Conservation (phyloP, 208 protist genomes). For the Wallacemonas sp. region DNA sequence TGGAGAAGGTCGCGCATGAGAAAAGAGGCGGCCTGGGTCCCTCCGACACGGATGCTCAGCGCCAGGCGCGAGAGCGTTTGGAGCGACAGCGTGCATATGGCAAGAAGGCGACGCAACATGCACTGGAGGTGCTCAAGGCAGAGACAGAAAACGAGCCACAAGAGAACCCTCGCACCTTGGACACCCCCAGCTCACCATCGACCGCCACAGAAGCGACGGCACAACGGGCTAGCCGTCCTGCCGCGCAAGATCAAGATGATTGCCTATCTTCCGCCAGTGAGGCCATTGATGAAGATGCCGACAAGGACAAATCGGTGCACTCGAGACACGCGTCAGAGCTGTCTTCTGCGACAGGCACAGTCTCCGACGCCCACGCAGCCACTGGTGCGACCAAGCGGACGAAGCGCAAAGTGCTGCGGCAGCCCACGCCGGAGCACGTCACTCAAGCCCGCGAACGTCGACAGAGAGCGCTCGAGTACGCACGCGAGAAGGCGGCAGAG, state of each 20-base stretch:
- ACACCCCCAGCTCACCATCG: too few species aligned
- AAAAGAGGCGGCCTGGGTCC: slow-evolving; percentile 55
- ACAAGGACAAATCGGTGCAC: too few species aligned
- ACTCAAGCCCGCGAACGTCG: slow-evolving; percentile 54
- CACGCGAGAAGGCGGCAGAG: slow-evolving; percentile 24
- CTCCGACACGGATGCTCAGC: slow-evolving; percentile 80
- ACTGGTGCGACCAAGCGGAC: neutral
- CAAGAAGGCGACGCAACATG: slow-evolving; percentile 27
- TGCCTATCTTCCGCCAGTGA: too few species aligned
- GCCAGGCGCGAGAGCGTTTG: slow-evolving; percentile 44
- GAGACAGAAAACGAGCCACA: neutral
- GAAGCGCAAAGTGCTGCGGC: slow-evolving; percentile 18
- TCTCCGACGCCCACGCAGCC: too few species aligned
- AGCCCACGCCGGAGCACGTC: slow-evolving; percentile 33
- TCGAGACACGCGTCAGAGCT: too few species aligned
- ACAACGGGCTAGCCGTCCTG: too few species aligned
- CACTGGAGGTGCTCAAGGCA: slow-evolving; percentile 19
- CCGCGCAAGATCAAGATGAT: too few species aligned
- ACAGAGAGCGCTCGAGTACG: slow-evolving; percentile 59
- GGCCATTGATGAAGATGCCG: too few species aligned
- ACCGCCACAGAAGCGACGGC: too few species aligned
- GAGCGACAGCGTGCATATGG: slow-evolving; percentile 62
- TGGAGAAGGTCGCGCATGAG: slow-evolving; percentile 39
- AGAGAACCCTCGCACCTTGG: slow-evolving; percentile 14
- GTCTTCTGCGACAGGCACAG: too few species aligned